Conservation (phyloP, 2,329 filamentous ascomycete species). For the Stemphylium vesicarium region DNA sequence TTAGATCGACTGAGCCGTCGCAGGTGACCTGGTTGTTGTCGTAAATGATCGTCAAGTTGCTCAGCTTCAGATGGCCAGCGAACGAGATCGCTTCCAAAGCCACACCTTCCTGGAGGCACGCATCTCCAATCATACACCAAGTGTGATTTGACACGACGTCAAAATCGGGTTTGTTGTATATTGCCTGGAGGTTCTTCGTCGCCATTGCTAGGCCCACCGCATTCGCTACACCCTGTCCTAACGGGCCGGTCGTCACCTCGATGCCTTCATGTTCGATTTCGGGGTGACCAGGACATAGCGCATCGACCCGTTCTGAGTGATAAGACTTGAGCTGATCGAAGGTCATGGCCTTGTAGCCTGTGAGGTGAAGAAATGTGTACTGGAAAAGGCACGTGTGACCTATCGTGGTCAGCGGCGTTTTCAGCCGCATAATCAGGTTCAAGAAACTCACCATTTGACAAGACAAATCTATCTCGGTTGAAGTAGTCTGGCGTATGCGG, state of each 20-base stretch:
- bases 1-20: constrained; percentile 62
- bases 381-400: constrained; percentile 61
- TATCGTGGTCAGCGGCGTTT: not conserved
- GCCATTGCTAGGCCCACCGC: constrained; percentile 60
- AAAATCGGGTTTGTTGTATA: constrained; percentile 60
- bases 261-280: constrained; percentile 65
- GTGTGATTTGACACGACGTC: constrained; percentile 59
- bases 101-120: constrained; percentile 65
- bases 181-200: constrained; percentile 64
- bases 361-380: constrained; percentile 60
- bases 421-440: too few species aligned
- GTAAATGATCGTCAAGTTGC: constrained; percentile 65
- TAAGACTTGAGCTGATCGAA: constrained; percentile 64
- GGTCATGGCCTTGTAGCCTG: constrained; percentile 62
- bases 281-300: constrained; percentile 61
- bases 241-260: constrained; percentile 65
- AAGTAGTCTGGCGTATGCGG: constrained; percentile 63
- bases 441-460: constrained; percentile 59
- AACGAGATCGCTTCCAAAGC: constrained; percentile 63
- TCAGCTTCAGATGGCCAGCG: constrained; percentile 62
- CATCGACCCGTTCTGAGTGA: constrained; percentile 55
- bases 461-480: constrained; percentile 67
- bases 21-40: constrained; percentile 68
- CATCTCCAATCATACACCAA: constrained; percentile 64
- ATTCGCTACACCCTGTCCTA: constrained; percentile 67